Base-by-base conservation (phyloP, 257 asterid species). In the Lycium barbarum region DNA sequence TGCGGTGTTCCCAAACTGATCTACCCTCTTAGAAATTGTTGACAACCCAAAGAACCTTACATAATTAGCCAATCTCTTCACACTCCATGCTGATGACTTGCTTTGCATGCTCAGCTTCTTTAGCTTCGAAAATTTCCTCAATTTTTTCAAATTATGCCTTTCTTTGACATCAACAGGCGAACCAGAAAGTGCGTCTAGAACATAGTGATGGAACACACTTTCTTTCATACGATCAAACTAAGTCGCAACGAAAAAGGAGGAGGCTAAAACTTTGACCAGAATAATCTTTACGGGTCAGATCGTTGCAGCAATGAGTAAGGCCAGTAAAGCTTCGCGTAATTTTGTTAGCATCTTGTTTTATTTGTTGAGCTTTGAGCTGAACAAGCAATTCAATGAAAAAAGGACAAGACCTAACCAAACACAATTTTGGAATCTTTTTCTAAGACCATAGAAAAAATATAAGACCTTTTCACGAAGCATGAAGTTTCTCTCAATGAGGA, bases 181-280 rank as follows among this genome's bases (percentile, higher is more conserved):
- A 2, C 96, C 93, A 0, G 92, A 91, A 13, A 92, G 92, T 18
- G 90, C 78, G 53, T 91, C 91, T 26, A 91, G 81, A 36, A 92
- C 91, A 45, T 91, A 91, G 86, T 90, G 88, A 40, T 90, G 92
- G 74, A 91, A 91, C 26, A 91, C 90, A 66, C 92, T 90, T 89
- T 90, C 94, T 88, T 90, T 89, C 93, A 91, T 92, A 10, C 93
- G 88, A 87, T 91, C 93, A 49, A 92, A 92, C 85, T 90, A 92
- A 13, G 92, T 90, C 2, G 93, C 53, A 10, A 92, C 93, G 78
- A 90, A 93, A 90, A 92, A 92, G 0, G 93, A 92, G 2, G 95
- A 90, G 1, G 94, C 94, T 33, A 92, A 33, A 35, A 88, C 85
- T 26, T 91, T 92, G 72, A 93, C 93, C 14, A 90, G 59, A 26